Evolutionary conservation across 176 grass and related monocot species (phyloP), one percentile per base, ranked within the genome.

Genomic region (Aechmea fasciata): DNA sequence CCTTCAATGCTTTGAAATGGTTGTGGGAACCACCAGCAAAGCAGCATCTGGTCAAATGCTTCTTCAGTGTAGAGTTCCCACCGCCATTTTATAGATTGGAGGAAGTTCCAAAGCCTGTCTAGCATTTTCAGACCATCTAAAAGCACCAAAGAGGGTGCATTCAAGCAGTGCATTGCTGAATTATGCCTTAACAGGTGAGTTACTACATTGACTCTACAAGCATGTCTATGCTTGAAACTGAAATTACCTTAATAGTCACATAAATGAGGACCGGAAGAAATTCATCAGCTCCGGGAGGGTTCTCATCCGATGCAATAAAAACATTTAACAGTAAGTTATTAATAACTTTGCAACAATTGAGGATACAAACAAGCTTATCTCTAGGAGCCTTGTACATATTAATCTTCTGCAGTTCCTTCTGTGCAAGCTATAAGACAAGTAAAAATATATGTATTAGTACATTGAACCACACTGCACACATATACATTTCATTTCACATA

Each of bases 391-490:
- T 97, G 70, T 87, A 92, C 89, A 92, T 77, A 68, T 97, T 92
- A 71, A 97, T 97, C 87, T 97, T 97, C 51, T 97, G 94, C 65
- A 97, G 72, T 83, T 97, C 94, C 74, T 97, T 97, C 65, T 92
- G 88, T 11, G 89, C 94, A 76, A 97, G 86, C 94, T 97, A 68
- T 70, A 87, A 70, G 69, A 67, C 71, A 78, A 12, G 61, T 15
- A 69, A 48, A 33, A 79, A 66, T n/a, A 76, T 51, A 49, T 47
- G 50, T 73, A 52, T 57, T 18, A 57, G 13, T 33, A 33, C 29
- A 33, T 33, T 33, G 29, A 33, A 33, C 5, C 29, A 3, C 29
- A 33, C 29, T 33, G 29, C 29, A 33, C 29, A 33, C 29, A 33
- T 33, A 33, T 33, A 33, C 29, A 33, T 33, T 33, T 33, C 29